These are phyloP conservation scores for Neoboletus brunneissimus DNA, from an alignment of 768 basidiomycete genomes.

Conservation along the genomic window DNA sequence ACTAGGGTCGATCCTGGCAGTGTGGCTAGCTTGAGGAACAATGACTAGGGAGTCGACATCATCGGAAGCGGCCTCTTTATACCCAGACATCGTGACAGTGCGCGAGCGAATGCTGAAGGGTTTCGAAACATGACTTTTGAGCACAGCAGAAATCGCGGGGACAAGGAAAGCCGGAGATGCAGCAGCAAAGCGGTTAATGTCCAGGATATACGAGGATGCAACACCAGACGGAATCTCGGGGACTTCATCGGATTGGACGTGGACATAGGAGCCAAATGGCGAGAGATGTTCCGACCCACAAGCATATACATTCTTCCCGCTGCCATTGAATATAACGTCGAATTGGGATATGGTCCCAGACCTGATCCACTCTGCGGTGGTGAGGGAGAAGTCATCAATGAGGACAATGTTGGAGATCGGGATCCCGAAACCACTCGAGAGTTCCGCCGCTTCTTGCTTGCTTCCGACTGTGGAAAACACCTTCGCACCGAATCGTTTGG, in stretches of 20 bases:
- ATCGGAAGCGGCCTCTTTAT: background rate
- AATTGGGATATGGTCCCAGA: conserved; percentile 15
- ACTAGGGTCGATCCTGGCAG: conserved; percentile 23
- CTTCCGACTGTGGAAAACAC: conserved; percentile 23
- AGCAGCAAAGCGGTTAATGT: conserved; percentile 22
- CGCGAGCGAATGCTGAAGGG: conserved; percentile 10
- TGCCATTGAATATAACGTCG: conserved; percentile 26
- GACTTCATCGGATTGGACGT: conserved; percentile 16
- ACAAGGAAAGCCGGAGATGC: conserved; percentile 19
- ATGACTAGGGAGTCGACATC: conserved; percentile 17
- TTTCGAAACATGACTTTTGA: conserved; percentile 17
- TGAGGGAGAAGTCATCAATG: conserved; percentile 13
- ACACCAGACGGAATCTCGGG: conserved; percentile 19
- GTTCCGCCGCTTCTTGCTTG: conserved; percentile 10
- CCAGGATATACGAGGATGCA: conserved; percentile 17
- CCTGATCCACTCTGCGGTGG: conserved; percentile 10
- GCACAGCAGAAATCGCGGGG: conserved; percentile 16
- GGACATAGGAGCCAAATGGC: conserved; percentile 25
- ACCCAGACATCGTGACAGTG: conserved; percentile 10
- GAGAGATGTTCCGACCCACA: conserved; percentile 22
- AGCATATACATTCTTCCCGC: conserved; percentile 16
- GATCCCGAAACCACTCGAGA: conserved; percentile 15
- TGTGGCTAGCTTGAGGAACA: conserved; percentile 5
- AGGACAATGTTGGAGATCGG: conserved; percentile 8
- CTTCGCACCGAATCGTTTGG: conserved; percentile 19